Evolutionary conservation across 2,329 filamentous ascomycete genomes (phyloP).

Genomic region (Talaromyces sp.): DNA sequence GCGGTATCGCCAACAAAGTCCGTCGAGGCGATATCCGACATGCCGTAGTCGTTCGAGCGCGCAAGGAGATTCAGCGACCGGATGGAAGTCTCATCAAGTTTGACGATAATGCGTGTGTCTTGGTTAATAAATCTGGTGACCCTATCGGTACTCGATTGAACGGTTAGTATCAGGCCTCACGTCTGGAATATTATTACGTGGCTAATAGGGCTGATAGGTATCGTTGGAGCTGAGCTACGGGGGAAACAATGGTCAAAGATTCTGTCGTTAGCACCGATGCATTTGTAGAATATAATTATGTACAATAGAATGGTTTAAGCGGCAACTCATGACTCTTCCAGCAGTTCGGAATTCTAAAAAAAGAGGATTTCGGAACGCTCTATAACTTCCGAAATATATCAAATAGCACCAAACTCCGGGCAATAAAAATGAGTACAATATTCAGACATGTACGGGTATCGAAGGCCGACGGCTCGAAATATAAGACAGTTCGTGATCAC

Average conservation of each 20-base stretch:
- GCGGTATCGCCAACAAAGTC: slow-evolving; percentile 84
- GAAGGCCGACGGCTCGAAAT: slow-evolving; percentile 22
- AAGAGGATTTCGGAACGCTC: neutral
- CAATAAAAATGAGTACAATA: slow-evolving; percentile 20
- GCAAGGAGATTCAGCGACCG: slow-evolving; percentile 77
- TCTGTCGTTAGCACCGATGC: slow-evolving; percentile 84
- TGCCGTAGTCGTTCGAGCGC: slow-evolving; percentile 88
- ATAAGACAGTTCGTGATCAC: slow-evolving; percentile 25
- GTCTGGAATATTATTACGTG: slow-evolving; percentile 12
- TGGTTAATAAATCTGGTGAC: slow-evolving; percentile 95
- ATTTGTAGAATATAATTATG: slow-evolving; percentile 53
- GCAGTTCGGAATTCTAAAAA: neutral
- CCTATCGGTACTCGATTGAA: slow-evolving; percentile 90
- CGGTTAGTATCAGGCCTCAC: slow-evolving; percentile 47
- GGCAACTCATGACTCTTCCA: neutral
- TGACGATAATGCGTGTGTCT: slow-evolving; percentile 95
- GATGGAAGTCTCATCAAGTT: slow-evolving; percentile 91
- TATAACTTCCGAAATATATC: neutral
- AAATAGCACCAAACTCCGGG: slow-evolving; percentile 24
- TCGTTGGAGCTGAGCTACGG: slow-evolving; percentile 85
- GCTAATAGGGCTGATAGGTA: slow-evolving; percentile 49
- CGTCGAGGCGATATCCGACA: slow-evolving; percentile 94
- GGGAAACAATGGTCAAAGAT: slow-evolving; percentile 99
- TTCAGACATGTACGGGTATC: slow-evolving; percentile 29
- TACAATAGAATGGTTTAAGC: slow-evolving; percentile 23